A percentile compares a stretch with the other conserved stretches of the same genome.
Evolutionary conservation across 371 early-diverging fungal species (phyloP).

Genomic region (Mycotypha africana): DNA sequence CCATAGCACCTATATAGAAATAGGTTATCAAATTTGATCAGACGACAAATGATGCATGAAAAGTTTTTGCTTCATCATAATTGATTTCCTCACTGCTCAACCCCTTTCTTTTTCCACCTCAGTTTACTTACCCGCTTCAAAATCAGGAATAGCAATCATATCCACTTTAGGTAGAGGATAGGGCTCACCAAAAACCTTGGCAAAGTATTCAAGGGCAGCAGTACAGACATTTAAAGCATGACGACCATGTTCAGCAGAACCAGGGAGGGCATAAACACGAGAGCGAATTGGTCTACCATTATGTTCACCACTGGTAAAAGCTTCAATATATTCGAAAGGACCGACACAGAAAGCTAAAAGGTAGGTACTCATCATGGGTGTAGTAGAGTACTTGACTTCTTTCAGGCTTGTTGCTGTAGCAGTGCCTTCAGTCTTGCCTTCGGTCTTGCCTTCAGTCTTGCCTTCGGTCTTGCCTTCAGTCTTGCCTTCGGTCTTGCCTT

Average conservation of each 20-base stretch:
- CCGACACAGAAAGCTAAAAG: slow-evolving; percentile 85
- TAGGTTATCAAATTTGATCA: too few species aligned
- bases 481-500: slow-evolving; percentile 18
- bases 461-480: slow-evolving; percentile 25
- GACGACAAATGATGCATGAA: too few species aligned
- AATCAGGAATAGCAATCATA: slow-evolving; percentile 88
- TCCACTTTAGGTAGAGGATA: slow-evolving; percentile 90
- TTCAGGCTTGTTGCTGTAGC: slow-evolving; percentile 26
- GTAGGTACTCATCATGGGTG: slow-evolving; percentile 89
- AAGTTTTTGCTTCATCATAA: too few species aligned
- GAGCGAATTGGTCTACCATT: slow-evolving; percentile 57
- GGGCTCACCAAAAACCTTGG: slow-evolving; percentile 77
- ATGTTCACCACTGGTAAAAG: slow-evolving; percentile 53
- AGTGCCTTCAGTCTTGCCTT: slow-evolving; percentile 14
- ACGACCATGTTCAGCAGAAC: slow-evolving; percentile 64
- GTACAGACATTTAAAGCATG: slow-evolving; percentile 76
- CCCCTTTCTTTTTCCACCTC: too few species aligned
- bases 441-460: slow-evolving; percentile 25
- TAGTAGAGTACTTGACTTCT: slow-evolving; percentile 73
- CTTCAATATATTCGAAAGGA: slow-evolving; percentile 81
- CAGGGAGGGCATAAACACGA: slow-evolving; percentile 75
- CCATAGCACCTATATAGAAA: slow-evolving; percentile 61
- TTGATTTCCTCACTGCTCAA: too few species aligned
- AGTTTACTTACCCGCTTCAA: slow-evolving; percentile 65
- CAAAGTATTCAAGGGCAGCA: slow-evolving; percentile 72